phyloP scores from a whole-genome alignment of 2,329 filamentous ascomycete genomes.

The Penicillium griseofulvum region DNA sequence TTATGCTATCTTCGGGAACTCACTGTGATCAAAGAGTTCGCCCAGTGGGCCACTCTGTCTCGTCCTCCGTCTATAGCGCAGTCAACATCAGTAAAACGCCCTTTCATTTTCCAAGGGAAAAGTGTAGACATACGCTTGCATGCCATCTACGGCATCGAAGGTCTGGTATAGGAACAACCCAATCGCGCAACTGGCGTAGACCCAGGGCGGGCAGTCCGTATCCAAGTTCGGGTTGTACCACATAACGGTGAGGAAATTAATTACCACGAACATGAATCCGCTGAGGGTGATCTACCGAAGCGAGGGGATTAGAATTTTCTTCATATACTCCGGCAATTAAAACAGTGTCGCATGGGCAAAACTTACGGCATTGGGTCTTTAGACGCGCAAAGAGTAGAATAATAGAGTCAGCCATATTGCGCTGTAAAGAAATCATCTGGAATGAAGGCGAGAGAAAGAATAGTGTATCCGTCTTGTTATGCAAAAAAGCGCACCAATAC shows the following conservation, averaged over 20 bases:
- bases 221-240: slow-evolving; percentile 96
- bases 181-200: slow-evolving; percentile 86
- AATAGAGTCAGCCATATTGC: slow-evolving; percentile 9
- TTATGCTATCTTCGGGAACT: slow-evolving; percentile 12
- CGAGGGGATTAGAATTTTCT: slow-evolving; percentile 9
- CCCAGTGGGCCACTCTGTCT: slow-evolving; percentile 89
- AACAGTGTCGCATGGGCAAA: background rate
- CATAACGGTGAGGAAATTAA: slow-evolving; percentile 85
- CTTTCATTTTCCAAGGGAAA: background rate
- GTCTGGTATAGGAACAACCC: slow-evolving; percentile 97
- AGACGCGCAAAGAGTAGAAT: slow-evolving; percentile 8
- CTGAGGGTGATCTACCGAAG: slow-evolving; percentile 71
- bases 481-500: background rate
- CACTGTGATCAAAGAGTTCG: slow-evolving; percentile 93
- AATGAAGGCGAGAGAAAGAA: background rate
- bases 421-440: background rate
- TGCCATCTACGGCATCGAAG: slow-evolving; percentile 94
- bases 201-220: slow-evolving; percentile 90
- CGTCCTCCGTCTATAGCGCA: slow-evolving; percentile 66
- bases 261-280: slow-evolving; percentile 83
- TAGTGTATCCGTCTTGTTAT: background rate
- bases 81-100: slow-evolving; percentile 9
- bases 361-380: slow-evolving; percentile 51
- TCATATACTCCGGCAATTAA: slow-evolving; percentile 3
- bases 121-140: slow-evolving; percentile 70